Percentiles rank a stretch among this genome's conserved stretches.
Evolutionary conservation across 2,329 filamentous ascomycete genomes (phyloP).

Genomic region (Bipolaris oryzae): DNA sequence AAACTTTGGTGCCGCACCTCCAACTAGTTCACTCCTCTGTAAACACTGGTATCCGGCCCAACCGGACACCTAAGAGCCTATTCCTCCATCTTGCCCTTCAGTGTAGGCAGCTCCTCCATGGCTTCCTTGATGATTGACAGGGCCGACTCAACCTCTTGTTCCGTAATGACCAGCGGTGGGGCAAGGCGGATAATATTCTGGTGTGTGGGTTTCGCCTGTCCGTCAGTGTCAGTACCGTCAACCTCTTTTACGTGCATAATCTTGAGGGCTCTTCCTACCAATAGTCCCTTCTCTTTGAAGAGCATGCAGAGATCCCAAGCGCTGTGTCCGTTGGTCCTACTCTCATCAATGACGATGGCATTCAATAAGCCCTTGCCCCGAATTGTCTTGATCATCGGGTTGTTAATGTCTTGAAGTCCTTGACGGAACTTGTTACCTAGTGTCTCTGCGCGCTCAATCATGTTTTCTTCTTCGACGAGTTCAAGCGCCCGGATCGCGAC

Average conservation of each 20-base stretch:
- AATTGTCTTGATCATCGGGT: constrained; percentile 79
- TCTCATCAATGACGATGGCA: constrained; percentile 94
- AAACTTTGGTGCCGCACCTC: constrained; percentile 8
- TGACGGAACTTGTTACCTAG: constrained; percentile 84
- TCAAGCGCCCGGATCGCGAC: constrained; percentile 95
- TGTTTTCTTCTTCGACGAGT: constrained; percentile 87
- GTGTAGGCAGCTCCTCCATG: constrained; percentile 76
- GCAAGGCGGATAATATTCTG: constrained; percentile 98
- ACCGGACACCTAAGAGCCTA: constrained; percentile 55
- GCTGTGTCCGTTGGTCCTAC: constrained; percentile 79
- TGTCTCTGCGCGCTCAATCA: constrained; percentile 80
- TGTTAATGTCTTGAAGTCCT: constrained; percentile 75
- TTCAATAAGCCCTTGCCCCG: constrained; percentile 94
- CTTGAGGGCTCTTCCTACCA: constrained; percentile 67
- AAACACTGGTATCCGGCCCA: constrained; percentile 64
- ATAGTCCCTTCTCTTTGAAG: constrained; percentile 90
- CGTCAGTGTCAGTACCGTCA: constrained; percentile 33
- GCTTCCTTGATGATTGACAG: constrained; percentile 81
- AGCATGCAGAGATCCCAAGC: constrained; percentile 97
- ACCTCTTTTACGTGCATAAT: constrained; percentile 44
- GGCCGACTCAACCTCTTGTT: constrained; percentile 80
- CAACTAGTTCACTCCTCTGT: constrained; percentile 64
- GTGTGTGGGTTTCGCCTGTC: constrained; percentile 94
- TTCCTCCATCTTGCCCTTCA: constrained; percentile 61
- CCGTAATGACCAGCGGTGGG: constrained; percentile 93